These are phyloP conservation scores for Spathaspora hagerdaliae DNA, from an alignment of 805 yeast genomes.

Conservation along the genomic window DNA sequence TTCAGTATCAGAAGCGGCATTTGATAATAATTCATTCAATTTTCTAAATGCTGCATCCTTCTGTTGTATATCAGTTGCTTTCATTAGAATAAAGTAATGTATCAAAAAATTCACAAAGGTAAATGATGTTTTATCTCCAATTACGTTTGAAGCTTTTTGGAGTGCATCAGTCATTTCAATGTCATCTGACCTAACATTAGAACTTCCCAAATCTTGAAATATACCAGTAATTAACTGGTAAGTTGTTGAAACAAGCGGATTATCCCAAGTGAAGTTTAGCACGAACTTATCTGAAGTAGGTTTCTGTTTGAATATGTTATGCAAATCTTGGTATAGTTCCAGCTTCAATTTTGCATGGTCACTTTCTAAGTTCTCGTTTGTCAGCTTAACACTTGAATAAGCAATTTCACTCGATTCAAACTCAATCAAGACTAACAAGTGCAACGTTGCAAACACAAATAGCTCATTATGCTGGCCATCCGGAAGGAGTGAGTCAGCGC, in stretches of 20 bases:
- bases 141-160: background rate
- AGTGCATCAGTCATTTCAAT: background rate
- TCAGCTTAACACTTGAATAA: background rate
- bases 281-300: slow-evolving; percentile 14
- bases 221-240: slow-evolving; percentile 5
- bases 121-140: background rate
- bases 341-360: slow-evolving; percentile 10
- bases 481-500: slow-evolving; percentile 17
- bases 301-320: slow-evolving; percentile 10
- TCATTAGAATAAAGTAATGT: background rate
- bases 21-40: background rate
- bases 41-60: background rate
- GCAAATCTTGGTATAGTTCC: slow-evolving; percentile 12
- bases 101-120: slow-evolving; percentile 1
- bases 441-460: slow-evolving; percentile 23
- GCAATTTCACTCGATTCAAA: slow-evolving; percentile 13
- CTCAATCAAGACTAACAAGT: slow-evolving; percentile 22
- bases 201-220: background rate
- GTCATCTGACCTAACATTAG: background rate
- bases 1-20: slow-evolving; percentile 14
- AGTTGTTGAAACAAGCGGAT: slow-evolving; percentile 11
- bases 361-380: slow-evolving; percentile 1
- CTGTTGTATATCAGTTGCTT: background rate
- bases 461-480: slow-evolving; percentile 22
- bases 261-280: slow-evolving; percentile 13